phyloP scores from a whole-genome alignment of 2,329 filamentous ascomycete genomes.

The Huntiella abstrusa region DNA sequence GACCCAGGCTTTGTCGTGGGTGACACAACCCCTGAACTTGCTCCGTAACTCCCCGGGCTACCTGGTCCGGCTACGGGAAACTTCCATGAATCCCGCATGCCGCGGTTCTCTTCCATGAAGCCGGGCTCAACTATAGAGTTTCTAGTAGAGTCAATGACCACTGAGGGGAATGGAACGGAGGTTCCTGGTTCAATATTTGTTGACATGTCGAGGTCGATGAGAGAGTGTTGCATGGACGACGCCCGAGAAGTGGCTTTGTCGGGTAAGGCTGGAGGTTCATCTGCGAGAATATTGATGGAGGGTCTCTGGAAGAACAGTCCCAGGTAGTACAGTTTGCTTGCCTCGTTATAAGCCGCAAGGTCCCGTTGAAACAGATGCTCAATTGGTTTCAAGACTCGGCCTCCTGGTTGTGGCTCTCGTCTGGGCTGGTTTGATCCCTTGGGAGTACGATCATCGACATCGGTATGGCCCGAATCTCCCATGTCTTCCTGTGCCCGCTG shows the following conservation, averaged over 20 bases:
- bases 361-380: slow-evolving; percentile 51
- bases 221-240: slow-evolving; percentile 32
- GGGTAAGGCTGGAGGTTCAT: slow-evolving; percentile 14
- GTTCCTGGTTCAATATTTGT: slow-evolving; percentile 19
- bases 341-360: slow-evolving; percentile 44
- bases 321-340: slow-evolving; percentile 38
- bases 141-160: too few relatives aligned
- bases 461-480: background rate
- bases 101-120: too few relatives aligned
- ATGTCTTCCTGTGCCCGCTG: background rate
- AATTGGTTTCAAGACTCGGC: slow-evolving; percentile 33
- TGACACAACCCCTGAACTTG: too few relatives aligned
- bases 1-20: too few relatives aligned
- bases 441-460: background rate
- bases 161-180: background rate
- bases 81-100: too few relatives aligned
- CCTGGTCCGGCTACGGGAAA: too few relatives aligned
- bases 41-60: too few relatives aligned
- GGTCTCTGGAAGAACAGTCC: slow-evolving; percentile 18
- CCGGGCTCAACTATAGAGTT: too few relatives aligned
- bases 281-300: slow-evolving; percentile 18
- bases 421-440: background rate
- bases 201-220: slow-evolving; percentile 46
- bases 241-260: slow-evolving; percentile 34
- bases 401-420: too few relatives aligned